Conservation (phyloP, 306 rosid genomes). For the Nissolia schottii region DNA sequence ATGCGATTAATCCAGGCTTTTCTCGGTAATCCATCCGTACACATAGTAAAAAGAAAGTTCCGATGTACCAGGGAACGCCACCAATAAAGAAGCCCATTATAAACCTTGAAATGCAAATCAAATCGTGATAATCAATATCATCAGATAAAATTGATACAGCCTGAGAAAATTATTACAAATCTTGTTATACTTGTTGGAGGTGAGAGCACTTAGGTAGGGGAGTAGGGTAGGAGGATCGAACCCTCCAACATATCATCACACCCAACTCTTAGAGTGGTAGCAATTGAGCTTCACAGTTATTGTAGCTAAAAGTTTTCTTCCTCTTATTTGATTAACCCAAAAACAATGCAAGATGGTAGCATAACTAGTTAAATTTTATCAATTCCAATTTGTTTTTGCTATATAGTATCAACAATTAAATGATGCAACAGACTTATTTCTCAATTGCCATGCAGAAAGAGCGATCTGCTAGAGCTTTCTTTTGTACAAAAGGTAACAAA, state of each 20-base stretch:
- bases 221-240: background rate
- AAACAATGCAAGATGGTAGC: background rate
- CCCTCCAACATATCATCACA: background rate
- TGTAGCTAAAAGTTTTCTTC: background rate
- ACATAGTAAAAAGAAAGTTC: slow-evolving; percentile 58
- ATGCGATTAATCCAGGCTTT: slow-evolving; percentile 82
- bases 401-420: background rate
- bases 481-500: background rate
- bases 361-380: background rate
- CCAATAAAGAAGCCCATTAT: slow-evolving; percentile 71
- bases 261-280: background rate
- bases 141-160: background rate
- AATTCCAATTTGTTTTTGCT: background rate
- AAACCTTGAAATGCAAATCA: slow-evolving; percentile 48
- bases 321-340: background rate
- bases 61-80: slow-evolving; percentile 76
- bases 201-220: background rate
- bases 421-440: background rate
- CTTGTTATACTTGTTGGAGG: background rate
- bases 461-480: background rate
- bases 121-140: background rate
- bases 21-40: slow-evolving; percentile 67
- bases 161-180: background rate
- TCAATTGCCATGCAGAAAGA: background rate
- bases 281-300: background rate